A percentile compares a stretch with the other conserved stretches of the same genome.
Conservation (phyloP, 371 early-diverging fungal genomes). For the Zopfochytrium polystomum region DNA sequence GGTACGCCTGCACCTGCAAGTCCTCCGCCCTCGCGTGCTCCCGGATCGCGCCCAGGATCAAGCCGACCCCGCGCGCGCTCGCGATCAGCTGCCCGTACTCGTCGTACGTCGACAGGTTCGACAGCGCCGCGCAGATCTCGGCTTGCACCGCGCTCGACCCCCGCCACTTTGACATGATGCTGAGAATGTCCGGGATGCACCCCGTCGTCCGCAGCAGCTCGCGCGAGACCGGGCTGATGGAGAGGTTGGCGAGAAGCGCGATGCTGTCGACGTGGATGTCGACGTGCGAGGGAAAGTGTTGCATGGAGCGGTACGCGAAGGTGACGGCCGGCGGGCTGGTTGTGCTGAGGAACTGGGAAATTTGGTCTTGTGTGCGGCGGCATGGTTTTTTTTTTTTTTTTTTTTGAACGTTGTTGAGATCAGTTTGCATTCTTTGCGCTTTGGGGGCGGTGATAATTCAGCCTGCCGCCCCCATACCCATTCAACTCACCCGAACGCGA, state of each 20-base stretch:
- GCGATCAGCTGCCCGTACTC: conserved; percentile 7
- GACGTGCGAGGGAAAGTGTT: conserved; percentile 10
- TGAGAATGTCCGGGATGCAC: background rate
- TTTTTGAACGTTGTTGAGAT: no score
- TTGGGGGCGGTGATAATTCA: background rate
- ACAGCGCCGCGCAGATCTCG: conserved; percentile 30
- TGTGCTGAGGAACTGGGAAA: conserved; percentile 10
- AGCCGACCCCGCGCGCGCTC: conserved; percentile 8
- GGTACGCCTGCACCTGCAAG: conserved; percentile 29
- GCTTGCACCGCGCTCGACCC: conserved; percentile 23
- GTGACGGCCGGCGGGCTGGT: conserved; percentile 18
- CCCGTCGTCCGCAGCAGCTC: conserved; percentile 13
- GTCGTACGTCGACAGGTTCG: conserved; percentile 24
- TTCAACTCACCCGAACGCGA: no score
- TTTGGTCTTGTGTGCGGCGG: conserved; percentile 5
- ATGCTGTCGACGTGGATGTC: conserved; percentile 32
- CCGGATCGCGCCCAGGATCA: conserved; percentile 25
- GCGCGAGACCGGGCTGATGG: background rate
- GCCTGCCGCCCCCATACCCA: conserved; percentile 6
- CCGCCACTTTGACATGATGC: conserved; percentile 20
- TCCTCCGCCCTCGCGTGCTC: conserved; percentile 14
- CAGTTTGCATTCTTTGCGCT: no score
- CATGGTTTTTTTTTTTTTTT: background rate
- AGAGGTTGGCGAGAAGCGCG: conserved; percentile 32
- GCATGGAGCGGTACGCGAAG: conserved; percentile 22